Evolutionary conservation across 2,329 filamentous ascomycete species (phyloP).

Genomic region (Chaetomium strumarium): DNA sequence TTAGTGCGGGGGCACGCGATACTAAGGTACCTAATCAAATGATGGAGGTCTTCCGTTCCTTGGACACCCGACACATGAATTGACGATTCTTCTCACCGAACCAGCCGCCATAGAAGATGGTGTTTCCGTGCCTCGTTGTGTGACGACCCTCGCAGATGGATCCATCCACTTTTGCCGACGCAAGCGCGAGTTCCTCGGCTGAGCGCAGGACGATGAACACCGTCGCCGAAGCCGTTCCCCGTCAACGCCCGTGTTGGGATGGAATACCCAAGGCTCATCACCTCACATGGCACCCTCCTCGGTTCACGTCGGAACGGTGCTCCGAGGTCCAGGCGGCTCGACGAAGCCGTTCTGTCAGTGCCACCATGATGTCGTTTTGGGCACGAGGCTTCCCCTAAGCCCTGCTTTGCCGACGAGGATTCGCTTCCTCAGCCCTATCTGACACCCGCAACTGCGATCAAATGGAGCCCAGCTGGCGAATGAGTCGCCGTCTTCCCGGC

Average conservation of each 20-base stretch:
- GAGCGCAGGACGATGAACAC: background rate
- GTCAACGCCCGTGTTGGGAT: too few species aligned
- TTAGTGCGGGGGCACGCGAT: conserved; percentile 16
- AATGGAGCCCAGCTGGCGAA: background rate
- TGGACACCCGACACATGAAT: background rate
- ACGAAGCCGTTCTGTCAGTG: background rate
- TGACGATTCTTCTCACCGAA: background rate
- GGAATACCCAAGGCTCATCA: too few species aligned
- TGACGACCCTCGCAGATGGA: background rate
- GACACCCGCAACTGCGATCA: background rate
- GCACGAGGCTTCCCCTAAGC: background rate
- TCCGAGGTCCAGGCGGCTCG: too few species aligned
- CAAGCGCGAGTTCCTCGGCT: background rate
- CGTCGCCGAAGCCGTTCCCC: too few species aligned
- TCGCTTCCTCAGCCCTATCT: conserved; percentile 11
- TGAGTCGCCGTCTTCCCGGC: background rate
- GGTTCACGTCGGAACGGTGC: too few species aligned
- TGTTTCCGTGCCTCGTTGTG: background rate
- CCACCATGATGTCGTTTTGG: background rate
- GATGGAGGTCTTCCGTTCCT: background rate
- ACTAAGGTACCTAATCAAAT: background rate
- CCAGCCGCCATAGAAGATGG: background rate
- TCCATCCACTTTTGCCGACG: conserved; percentile 6
- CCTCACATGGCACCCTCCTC: too few species aligned
- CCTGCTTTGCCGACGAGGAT: conserved; percentile 6